Evolutionary conservation across 768 basidiomycete species (phyloP).

Genomic region (Myochromella boudieri): DNA sequence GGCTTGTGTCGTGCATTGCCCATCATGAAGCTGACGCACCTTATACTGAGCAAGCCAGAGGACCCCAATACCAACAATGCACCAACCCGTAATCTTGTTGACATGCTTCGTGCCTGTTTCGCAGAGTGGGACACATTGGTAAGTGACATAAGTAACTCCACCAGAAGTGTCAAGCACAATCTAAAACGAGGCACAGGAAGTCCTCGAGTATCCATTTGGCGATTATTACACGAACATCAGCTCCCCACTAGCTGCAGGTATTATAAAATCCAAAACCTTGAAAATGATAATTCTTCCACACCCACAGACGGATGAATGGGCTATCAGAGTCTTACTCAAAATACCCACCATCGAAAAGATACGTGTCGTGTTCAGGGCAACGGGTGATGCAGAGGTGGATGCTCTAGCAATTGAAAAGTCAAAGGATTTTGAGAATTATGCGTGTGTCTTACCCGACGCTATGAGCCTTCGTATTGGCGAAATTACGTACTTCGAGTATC

Average conservation of each 20-base stretch:
- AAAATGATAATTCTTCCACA: background rate
- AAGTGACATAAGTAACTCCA: background rate
- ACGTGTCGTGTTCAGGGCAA: background rate
- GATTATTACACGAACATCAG: background rate
- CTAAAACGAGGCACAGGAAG: background rate
- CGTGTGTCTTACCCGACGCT: too few species aligned
- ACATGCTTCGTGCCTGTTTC: background rate
- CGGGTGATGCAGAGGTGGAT: background rate
- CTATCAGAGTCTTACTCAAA: too few species aligned
- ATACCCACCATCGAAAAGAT: background rate
- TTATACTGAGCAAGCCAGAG: constrained; percentile 8
- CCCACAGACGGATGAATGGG: too few species aligned
- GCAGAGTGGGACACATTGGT: constrained; percentile 5
- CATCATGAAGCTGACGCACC: constrained; percentile 11
- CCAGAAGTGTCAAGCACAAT: background rate
- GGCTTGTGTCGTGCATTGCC: constrained; percentile 12
- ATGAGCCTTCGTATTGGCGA: background rate
- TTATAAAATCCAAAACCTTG: background rate
- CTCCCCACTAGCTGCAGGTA: background rate
- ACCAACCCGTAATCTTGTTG: constrained; percentile 3
- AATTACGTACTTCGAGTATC: background rate
- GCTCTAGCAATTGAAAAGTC: background rate
- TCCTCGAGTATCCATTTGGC: background rate
- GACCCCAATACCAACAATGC: background rate
- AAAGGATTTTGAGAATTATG: background rate